Percentiles rank a stretch among this genome's conserved stretches.
Evolutionary conservation across 495 filamentous ascomycete genomes (phyloP).

Genomic region (Xylaria cubensis): DNA sequence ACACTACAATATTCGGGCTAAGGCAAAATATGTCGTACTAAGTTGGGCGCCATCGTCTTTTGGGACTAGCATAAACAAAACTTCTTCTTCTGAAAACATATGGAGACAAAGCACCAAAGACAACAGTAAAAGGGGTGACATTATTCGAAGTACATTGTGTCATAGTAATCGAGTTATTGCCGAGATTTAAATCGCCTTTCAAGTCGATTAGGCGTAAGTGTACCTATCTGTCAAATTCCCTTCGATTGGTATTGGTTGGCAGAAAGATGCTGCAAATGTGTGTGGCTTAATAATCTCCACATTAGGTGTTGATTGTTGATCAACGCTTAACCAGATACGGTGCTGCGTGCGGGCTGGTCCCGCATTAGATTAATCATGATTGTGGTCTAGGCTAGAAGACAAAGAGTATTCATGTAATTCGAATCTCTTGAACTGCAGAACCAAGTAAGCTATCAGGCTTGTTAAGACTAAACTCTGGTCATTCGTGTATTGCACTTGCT

Average conservation of each 20-base stretch:
- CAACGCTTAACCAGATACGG: not conserved
- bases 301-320: not conserved
- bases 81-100: not conserved
- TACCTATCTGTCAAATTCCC: not conserved
- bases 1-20: not conserved
- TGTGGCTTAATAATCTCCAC: not conserved
- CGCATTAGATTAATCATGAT: not conserved
- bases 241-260: not conserved
- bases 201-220: not conserved
- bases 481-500: not conserved
- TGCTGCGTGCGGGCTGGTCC: not conserved
- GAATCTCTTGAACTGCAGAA: no score
- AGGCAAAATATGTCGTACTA: not conserved
- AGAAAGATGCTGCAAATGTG: not conserved
- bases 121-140: not conserved
- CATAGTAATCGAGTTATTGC: not conserved
- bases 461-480: not conserved
- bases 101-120: constrained; percentile 1
- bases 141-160: not conserved
- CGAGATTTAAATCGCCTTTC: no score
- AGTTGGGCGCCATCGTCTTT: not conserved
- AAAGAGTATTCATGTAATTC: not conserved
- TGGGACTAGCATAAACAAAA: not conserved
- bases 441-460: not conserved
- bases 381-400: not conserved